Percentiles rank a stretch among this genome's conserved stretches.
Conservation (phyloP, 352 stramenopile genomes). For the Globisporangium polare region DNA sequence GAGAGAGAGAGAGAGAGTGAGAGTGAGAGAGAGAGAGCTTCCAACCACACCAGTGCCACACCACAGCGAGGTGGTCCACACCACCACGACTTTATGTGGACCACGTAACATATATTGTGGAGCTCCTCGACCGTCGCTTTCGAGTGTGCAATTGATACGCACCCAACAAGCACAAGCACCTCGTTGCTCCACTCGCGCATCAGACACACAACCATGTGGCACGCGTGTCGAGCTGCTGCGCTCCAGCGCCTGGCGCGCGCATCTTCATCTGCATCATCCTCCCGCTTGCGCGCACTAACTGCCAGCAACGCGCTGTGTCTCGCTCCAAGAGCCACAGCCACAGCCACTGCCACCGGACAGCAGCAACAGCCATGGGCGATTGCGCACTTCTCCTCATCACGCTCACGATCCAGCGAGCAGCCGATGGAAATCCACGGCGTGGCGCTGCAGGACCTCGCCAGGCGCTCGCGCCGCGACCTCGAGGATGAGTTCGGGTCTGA, state of each 20-base stretch:
- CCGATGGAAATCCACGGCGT: slow-evolving; percentile 16
- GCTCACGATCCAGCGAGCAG: neutral
- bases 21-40: too few species aligned
- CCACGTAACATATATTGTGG: too few species aligned
- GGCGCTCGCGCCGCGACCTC: slow-evolving; percentile 25
- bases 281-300: neutral
- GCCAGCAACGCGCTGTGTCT: neutral
- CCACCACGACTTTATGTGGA: neutral
- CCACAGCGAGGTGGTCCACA: too few species aligned
- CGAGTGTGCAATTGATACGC: neutral
- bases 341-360: neutral
- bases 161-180: too few species aligned
- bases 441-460: slow-evolving; percentile 29
- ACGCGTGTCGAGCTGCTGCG: slow-evolving; percentile 6
- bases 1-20: too few species aligned
- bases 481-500: slow-evolving; percentile 19
- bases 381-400: slow-evolving; percentile 1
- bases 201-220: slow-evolving; percentile 5
- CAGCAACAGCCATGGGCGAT: neutral
- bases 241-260: slow-evolving; percentile 6
- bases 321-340: neutral
- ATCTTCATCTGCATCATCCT: neutral
- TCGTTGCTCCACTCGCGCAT: neutral
- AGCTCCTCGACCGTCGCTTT: too few species aligned
- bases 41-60: too few species aligned